Percentiles rank a stretch among this genome's conserved stretches.
These are phyloP conservation scores for Sporothrix sp. DNA, from an alignment of 2,329 filamentous ascomycete species.

Conservation along the genomic window DNA sequence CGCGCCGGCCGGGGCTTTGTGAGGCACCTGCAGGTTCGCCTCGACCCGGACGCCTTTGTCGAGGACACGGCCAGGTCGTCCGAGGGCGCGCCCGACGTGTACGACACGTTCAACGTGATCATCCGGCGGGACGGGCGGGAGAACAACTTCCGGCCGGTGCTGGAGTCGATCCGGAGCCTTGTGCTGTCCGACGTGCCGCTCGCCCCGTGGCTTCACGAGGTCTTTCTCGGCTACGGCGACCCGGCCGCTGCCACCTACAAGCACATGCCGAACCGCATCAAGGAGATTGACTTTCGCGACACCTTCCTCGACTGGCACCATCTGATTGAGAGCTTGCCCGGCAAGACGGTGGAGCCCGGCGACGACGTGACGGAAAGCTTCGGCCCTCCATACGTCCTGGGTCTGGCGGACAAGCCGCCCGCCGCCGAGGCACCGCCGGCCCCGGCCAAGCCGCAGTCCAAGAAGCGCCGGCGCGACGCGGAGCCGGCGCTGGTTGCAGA, in stretches of 20 bases:
- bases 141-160: constrained; percentile 92
- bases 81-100: constrained; percentile 65
- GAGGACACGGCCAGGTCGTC: constrained; percentile 58
- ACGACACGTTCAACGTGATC: constrained; percentile 76
- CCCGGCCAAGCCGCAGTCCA: constrained; percentile 49
- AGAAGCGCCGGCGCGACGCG: constrained; percentile 76
- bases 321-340: constrained; percentile 79
- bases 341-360: constrained; percentile 71
- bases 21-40: constrained; percentile 65
- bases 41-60: constrained; percentile 72
- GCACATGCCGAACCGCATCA: constrained; percentile 65
- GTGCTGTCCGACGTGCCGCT: constrained; percentile 77
- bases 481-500: constrained; percentile 55
- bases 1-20: constrained; percentile 48
- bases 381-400: constrained; percentile 77
- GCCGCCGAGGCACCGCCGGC: constrained; percentile 35
- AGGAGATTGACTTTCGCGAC: constrained; percentile 79
- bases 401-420: constrained; percentile 46
- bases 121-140: constrained; percentile 75
- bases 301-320: constrained; percentile 96
- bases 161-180: constrained; percentile 83
- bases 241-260: constrained; percentile 81
- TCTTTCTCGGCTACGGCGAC: constrained; percentile 95
- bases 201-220: constrained; percentile 87
- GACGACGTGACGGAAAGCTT: constrained; percentile 64